A percentile compares a stretch with the other conserved stretches of the same genome.
Conservation (phyloP, 78 protist species). For the Isochrysis galbana region DNA sequence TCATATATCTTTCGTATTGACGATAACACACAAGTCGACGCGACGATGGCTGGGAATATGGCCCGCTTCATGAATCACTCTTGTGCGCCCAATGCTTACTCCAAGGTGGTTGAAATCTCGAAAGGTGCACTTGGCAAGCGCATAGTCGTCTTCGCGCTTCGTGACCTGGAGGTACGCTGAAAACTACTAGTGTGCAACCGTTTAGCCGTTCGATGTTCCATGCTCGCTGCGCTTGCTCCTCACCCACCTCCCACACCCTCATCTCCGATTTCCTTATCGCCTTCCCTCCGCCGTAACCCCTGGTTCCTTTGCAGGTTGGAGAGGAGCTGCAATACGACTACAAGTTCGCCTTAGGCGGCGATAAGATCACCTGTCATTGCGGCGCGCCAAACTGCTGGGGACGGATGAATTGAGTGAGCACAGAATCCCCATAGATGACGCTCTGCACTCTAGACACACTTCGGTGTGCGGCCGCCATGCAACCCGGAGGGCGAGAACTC, state of each 20-base stretch:
- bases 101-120: constrained; percentile 37
- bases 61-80: constrained; percentile 98
- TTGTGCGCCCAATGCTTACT: constrained; percentile 96
- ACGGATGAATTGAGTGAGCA: constrained; percentile 72
- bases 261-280: not conserved
- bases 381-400: constrained; percentile 75
- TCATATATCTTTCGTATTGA: constrained; percentile 93
- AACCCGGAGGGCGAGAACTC: no score
- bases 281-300: no score
- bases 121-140: constrained; percentile 41
- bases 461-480: no score
- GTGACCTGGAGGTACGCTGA: constrained; percentile 68
- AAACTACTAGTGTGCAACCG: no score
- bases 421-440: no score
- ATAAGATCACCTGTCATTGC: constrained; percentile 90
- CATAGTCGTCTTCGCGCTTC: constrained; percentile 54
- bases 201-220: not conserved
- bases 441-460: no score
- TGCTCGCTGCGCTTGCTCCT: not conserved
- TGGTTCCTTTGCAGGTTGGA: constrained; percentile 64
- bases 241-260: not conserved
- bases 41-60: constrained; percentile 89
- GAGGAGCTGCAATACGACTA: constrained; percentile 95
- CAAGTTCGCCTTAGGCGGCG: constrained; percentile 92
- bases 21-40: constrained; percentile 85